These are phyloP conservation scores for Hippophae rhamnoides DNA, from an alignment of 306 rosid species.

Conservation along the genomic window DNA sequence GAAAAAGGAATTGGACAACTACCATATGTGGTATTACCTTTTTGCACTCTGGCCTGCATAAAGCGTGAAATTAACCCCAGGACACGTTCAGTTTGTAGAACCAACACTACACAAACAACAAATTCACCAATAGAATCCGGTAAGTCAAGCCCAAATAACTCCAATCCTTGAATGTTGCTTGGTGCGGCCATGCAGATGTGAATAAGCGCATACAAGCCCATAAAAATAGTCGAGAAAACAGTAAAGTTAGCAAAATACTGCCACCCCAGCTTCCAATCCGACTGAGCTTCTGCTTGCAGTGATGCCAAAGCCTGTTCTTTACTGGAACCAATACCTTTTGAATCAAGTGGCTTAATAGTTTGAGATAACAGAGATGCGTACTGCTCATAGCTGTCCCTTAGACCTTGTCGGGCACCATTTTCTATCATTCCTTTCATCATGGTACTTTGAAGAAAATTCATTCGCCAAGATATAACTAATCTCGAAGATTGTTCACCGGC, in stretches of 20 bases:
- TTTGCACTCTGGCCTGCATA: constrained; percentile 79
- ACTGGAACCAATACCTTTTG: constrained; percentile 65
- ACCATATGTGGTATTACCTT: constrained; percentile 38
- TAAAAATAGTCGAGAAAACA: constrained; percentile 50
- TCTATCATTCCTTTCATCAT: constrained; percentile 98
- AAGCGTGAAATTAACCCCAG: constrained; percentile 77
- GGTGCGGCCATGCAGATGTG: constrained; percentile 78
- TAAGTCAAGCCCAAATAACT: constrained; percentile 91
- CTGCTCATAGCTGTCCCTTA: constrained; percentile 77
- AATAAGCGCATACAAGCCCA: constrained; percentile 67
- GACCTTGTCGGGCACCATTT: constrained; percentile 81
- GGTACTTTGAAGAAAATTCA: constrained; percentile 83
- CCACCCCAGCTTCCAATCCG: constrained; percentile 61
- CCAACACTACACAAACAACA: constrained; percentile 66
- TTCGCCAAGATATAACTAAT: constrained; percentile 79
- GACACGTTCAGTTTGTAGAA: constrained; percentile 80
- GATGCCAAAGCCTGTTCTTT: constrained; percentile 86
- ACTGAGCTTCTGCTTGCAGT: constrained; percentile 51
- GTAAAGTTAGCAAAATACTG: constrained; percentile 82
- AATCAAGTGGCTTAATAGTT: constrained; percentile 58
- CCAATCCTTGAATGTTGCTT: constrained; percentile 70
- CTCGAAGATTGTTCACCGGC: constrained; percentile 67
- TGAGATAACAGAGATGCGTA: constrained; percentile 60
- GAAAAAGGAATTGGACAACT: constrained; percentile 2
- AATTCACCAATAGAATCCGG: constrained; percentile 93